Base-by-base conservation (phyloP, 345 rosid genomes). In the Salix koriyanagi region DNA sequence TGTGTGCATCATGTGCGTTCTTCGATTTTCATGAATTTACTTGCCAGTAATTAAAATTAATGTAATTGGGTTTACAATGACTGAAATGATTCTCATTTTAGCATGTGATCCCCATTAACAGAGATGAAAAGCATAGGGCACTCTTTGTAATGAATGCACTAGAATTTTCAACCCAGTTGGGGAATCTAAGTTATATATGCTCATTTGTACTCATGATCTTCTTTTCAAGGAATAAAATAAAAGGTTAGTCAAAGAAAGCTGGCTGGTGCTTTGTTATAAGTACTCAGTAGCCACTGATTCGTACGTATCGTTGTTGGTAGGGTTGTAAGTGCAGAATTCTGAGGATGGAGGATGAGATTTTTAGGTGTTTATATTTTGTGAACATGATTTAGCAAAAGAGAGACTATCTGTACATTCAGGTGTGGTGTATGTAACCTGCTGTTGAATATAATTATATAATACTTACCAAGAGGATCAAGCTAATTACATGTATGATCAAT, bases 31-130 rank as follows among this genome's bases (percentile, higher is more conserved):
- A 25, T 69, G 18, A 21, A 69, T 13, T 14, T 54, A 37, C 37
- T 28, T 71, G 23, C 18, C 14, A 76, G 52, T 67, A 6, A 34
- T 34, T 34, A 34, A 37, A 65, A 37, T 21, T 4, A 70, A 28
- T 21, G 6, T 71, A 69, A 21, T 23, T 30, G 67, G 62, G 34
- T 41, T 76, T 72, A 67, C 66, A 58, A 10, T 75, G 15, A 37
- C 28, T 13, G 6, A 52, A 21, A 15, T 5, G 14, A 46, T 32
- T 30, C 70, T 61, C 8, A 65, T 52, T 62, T 44, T 0, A 62
- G 19, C 86, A 72, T 65, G 85, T 77, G 83, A 77, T 56, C 73
- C 76, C 82, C 88, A 85, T 81, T 52, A 19, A 52, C 21, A 19
- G 6, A 52, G n/a, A 19, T 52, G 58, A 52, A 19, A 52, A 52